Base-by-base conservation (phyloP, 2,329 filamentous ascomycete species). In the Akanthomyces uredinophilus region DNA sequence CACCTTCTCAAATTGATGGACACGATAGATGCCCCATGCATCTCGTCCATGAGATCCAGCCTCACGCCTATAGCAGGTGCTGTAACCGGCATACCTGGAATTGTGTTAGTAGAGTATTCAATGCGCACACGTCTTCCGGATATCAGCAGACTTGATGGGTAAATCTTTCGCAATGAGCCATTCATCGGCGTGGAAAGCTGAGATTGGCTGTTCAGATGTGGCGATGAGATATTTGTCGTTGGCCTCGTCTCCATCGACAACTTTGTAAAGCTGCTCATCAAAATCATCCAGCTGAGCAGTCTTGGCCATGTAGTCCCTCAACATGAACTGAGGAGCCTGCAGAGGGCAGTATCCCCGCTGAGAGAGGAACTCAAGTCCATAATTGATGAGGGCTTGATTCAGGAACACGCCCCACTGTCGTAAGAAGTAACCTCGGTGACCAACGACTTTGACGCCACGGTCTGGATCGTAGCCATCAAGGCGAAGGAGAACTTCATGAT, bases 181-280 rank as follows among this genome's bases (percentile, higher is more conserved):
- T 77, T 99, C 95, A 67, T 94, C 90, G 52, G 92, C 89, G 76
- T 98, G 95, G 71, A 95, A 87, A 24, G 92, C 92, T 29, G 92
- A 96, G 71, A 99, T 88, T 22, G 95, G 95, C 76, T 99, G 95
- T 75, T 99, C 95, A 32, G 90, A 95, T 63, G 92, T 96, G 16
- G 91, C 91, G 68, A 83, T 83, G 53, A 83, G 74, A 68, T 88
- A 88, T 79, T 97, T 97, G 78, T 98, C 95, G 56, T 90, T 91
- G 69, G 91, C 86, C 66, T 91, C 87, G 69, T 96, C 92, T 63
- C 91, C 90, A 73, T 90, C 89, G 67, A 94, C 87, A 27, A 99
- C 94, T 79, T 98, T 98, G 83, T 99, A 99, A 57, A 99, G 81
- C 76, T 98, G 94, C 75, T 98, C 95, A 72, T 99, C 95, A 71